Evolutionary conservation across 177 flowering plant genomes (phyloP), one percentile per base, ranked within the genome.

Genomic region (Vitis hybrid): DNA sequence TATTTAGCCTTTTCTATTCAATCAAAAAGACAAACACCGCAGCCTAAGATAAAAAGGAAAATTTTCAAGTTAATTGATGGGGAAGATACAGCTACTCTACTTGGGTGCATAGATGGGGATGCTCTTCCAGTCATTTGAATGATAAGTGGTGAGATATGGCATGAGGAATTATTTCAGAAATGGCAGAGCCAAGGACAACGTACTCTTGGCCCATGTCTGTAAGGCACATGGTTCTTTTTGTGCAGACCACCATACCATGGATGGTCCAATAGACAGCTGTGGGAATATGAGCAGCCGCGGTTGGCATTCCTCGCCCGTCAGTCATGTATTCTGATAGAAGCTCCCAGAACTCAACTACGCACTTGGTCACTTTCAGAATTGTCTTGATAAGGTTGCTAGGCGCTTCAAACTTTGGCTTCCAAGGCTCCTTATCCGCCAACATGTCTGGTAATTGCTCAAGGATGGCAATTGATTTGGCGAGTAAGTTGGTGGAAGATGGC

Each of bases 261-360:
- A 90, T 78, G 62, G 80, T 86, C 97, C 97, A 92, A 60, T 92
- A 90, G 7, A 75, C 88, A 15, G 91, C 95, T 1, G 80, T 80
- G 33, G 97, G 93, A 55, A 90, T 81, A 56, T 79, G 85, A 21
- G 85, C 66, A 48, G 69, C 71, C 26, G 86, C 87, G 9, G 79
- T 70, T 26, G 69, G 15, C 75, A 84, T 70, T 57, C 76, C 84
- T 0, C 88, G 82, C 5, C 76, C 64, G 8, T 91, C 91, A 1
- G 76, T 59, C 51, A 90, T 84, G 78, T 88, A 85, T 71, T 81
- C 81, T 10, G 82, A 1, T 0, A 90, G 89, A 11, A 88, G 86
- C 61, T 89, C 83, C 56, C 76, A 76, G 65, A 92, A 82, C 60
- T 83, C 85, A 19, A 89, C 74, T 22, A 90, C 82, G 80, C 86